Conservation (phyloP, 1,284 basidiomycete genomes). For the Schizophyllum amplum region DNA sequence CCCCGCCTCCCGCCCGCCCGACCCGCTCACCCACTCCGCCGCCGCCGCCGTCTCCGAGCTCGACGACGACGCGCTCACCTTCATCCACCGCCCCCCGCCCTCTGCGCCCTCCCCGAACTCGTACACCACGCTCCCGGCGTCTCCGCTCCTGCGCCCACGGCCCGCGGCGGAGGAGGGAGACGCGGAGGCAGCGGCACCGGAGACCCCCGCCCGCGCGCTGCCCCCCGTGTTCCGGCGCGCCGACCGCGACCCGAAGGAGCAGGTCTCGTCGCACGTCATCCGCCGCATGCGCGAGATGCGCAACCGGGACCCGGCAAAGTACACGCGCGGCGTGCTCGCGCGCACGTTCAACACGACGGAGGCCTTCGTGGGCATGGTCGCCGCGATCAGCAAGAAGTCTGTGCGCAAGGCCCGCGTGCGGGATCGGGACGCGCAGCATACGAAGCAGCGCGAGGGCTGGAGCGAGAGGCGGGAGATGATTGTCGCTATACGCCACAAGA, state of each 20-base stretch:
- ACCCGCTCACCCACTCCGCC: conserved; percentile 55
- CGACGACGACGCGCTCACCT: conserved; percentile 51
- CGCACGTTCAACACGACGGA: conserved; percentile 50
- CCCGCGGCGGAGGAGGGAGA: neutral
- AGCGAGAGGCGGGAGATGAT: conserved; percentile 48
- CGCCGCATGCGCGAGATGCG: conserved; percentile 51
- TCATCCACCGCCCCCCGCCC: conserved; percentile 73
- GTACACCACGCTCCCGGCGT: conserved; percentile 55
- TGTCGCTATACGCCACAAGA: conserved; percentile 45
- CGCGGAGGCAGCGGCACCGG: neutral
- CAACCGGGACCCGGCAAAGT: conserved; percentile 37
- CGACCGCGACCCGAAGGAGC: conserved; percentile 20
- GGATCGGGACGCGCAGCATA: conserved; percentile 31
- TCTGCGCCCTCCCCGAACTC: conserved; percentile 63
- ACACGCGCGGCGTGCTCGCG: conserved; percentile 45
- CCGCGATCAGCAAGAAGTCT: conserved; percentile 40
- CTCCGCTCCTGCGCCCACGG: conserved; percentile 47
- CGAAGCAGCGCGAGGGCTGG: conserved; percentile 40
- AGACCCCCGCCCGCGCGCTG: too few species aligned
- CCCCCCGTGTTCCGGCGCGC: neutral
- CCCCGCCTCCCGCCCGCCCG: conserved; percentile 54
- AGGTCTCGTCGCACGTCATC: conserved; percentile 45
- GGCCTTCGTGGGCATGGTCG: conserved; percentile 46
- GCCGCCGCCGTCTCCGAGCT: conserved; percentile 49
- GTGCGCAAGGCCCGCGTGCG: conserved; percentile 30